Evolutionary conservation across 2,329 filamentous ascomycete genomes (phyloP).

Genomic region (Arthrobotrys entomopaga): DNA sequence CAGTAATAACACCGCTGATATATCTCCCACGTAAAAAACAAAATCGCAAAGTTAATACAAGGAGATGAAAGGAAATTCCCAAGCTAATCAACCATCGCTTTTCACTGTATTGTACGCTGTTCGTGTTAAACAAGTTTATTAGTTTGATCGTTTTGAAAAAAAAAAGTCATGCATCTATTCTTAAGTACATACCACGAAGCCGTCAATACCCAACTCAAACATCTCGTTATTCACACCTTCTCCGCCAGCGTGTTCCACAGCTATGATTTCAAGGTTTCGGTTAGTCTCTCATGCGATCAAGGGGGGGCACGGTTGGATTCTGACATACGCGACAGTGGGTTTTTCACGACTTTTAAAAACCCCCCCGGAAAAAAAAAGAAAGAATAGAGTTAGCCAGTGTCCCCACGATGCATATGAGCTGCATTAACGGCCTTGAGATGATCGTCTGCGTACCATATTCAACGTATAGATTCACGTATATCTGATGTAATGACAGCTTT

Average conservation of each 20-base stretch:
- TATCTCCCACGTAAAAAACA: background rate
- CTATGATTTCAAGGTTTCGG: slow-evolving; percentile 52
- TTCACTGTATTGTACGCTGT: slow-evolving; percentile 34
- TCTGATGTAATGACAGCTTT: slow-evolving; percentile 93
- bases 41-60: background rate
- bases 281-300: slow-evolving; percentile 3
- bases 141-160: too few species aligned
- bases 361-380: too few species aligned
- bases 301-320: background rate
- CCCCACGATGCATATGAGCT: too few species aligned
- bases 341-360: slow-evolving; percentile 72
- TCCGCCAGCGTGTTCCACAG: slow-evolving; percentile 75
- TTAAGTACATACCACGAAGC: slow-evolving; percentile 73
- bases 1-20: too few species aligned
- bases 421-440: background rate
- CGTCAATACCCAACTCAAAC: slow-evolving; percentile 77
- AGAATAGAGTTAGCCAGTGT: too few species aligned
- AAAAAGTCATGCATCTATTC: background rate
- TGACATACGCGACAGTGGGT: slow-evolving; percentile 69
- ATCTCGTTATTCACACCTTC: slow-evolving; percentile 77
- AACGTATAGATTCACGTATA: slow-evolving; percentile 97
- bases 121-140: background rate
- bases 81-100: background rate
- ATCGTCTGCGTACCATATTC: slow-evolving; percentile 76
- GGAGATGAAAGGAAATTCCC: background rate